Conservation (phyloP, 1,284 basidiomycete genomes). For the Lignosus rhinocerotis region DNA sequence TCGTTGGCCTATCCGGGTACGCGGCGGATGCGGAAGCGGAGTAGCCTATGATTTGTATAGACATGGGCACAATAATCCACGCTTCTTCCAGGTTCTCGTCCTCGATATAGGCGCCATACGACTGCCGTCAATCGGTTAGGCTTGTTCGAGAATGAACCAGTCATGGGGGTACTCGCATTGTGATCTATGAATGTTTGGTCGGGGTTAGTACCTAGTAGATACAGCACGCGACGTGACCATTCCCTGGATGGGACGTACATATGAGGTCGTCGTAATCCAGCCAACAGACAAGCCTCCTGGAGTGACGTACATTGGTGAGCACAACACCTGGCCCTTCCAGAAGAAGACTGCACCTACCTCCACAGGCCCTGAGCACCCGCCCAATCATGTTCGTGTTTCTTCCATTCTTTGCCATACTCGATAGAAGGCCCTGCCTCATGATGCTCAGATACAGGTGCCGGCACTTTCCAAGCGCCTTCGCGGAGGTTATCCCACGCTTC, state of each 20-base stretch:
- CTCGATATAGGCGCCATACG: constrained; percentile 30
- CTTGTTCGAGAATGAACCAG: not conserved
- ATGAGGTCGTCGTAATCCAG: constrained; percentile 56
- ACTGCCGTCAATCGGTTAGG: constrained; percentile 14
- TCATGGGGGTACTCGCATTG: constrained; percentile 33
- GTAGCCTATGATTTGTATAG: constrained; percentile 46
- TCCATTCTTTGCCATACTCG: not conserved
- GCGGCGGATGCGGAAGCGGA: constrained; percentile 36
- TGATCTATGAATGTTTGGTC: constrained; percentile 35
- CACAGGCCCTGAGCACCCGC: constrained; percentile 56
- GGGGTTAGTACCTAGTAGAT: not conserved
- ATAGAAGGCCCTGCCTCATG: not conserved
- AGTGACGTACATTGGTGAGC: too few relatives aligned
- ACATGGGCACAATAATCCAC: constrained; percentile 54
- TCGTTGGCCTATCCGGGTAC: constrained; percentile 45
- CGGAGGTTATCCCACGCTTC: constrained; percentile 39
- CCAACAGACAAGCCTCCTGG: constrained; percentile 60
- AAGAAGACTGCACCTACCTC: too few relatives aligned
- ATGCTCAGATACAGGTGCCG: constrained; percentile 15
- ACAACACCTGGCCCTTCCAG: too few relatives aligned
- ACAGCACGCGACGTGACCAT: too few relatives aligned
- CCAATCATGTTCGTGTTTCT: constrained; percentile 55
- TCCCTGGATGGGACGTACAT: constrained; percentile 38
- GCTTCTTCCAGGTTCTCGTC: constrained; percentile 45
- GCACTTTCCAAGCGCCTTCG: constrained; percentile 42